Evolutionary conservation across 2,329 filamentous ascomycete species (phyloP).

Genomic region (Chaetomium strumarium): DNA sequence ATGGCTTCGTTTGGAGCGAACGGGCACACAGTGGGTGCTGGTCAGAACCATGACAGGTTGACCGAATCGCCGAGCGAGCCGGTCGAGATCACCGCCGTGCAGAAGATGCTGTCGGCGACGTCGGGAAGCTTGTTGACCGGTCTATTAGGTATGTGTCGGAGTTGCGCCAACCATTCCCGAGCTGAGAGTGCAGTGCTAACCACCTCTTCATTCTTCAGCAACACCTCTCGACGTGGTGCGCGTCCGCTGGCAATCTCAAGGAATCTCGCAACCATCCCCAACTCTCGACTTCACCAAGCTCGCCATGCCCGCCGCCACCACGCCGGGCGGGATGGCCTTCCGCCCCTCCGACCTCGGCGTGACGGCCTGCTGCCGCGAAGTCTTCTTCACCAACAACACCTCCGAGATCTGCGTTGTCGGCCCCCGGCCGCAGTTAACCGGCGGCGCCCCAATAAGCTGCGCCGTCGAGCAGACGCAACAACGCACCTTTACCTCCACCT

Average conservation of each 20-base stretch:
- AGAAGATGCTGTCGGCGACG: conserved; percentile 94
- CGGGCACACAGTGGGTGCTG: conserved; percentile 21
- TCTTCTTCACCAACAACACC: conserved; percentile 91
- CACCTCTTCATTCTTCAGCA: conserved; percentile 45
- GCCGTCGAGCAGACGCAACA: conserved; percentile 82
- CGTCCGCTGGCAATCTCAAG: conserved; percentile 86
- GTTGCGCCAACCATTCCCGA: neutral
- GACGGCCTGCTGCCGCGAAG: conserved; percentile 90
- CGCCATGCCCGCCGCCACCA: conserved; percentile 45
- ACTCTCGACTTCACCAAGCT: conserved; percentile 49
- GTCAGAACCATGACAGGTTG: conserved; percentile 37
- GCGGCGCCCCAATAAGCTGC: conserved; percentile 51
- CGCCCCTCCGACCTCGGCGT: conserved; percentile 79
- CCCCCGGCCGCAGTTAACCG: conserved; percentile 32
- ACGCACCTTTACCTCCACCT: conserved; percentile 79
- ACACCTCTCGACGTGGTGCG: conserved; percentile 96
- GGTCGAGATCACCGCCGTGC: conserved; percentile 68
- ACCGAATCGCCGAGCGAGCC: conserved; percentile 32
- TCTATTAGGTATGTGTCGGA: conserved; percentile 61
- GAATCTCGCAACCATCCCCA: conserved; percentile 32
- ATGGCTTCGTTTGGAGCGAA: conserved; percentile 21
- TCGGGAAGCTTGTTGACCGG: conserved; percentile 87
- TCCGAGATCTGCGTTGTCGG: conserved; percentile 75
- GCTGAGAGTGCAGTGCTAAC: conserved; percentile 3
- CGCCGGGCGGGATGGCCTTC: conserved; percentile 47